These are phyloP conservation scores for Wallacemonas sp. DNA, from an alignment of 208 protist genomes.

Conservation along the genomic window DNA sequence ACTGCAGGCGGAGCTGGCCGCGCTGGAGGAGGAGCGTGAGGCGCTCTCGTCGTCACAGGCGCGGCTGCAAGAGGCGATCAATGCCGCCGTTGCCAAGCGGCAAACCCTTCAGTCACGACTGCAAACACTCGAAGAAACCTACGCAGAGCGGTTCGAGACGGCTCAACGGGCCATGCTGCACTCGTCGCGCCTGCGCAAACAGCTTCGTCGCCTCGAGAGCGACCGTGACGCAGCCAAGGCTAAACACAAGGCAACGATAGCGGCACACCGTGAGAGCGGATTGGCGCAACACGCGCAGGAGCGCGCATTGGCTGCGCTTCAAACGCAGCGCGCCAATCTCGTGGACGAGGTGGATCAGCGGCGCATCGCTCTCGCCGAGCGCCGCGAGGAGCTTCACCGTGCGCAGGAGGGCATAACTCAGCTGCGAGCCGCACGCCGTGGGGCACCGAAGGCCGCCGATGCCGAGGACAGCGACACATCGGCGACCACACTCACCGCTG, in stretches of 20 bases:
- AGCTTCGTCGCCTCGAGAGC: conserved; percentile 9
- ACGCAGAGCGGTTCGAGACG: neutral
- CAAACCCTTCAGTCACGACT: neutral
- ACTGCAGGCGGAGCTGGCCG: conserved; percentile 17
- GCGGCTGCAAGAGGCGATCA: conserved; percentile 7
- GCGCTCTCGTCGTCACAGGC: conserved; percentile 19
- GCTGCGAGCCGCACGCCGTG: neutral
- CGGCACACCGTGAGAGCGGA: neutral
- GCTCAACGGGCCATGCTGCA: neutral
- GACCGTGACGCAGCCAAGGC: conserved; percentile 5
- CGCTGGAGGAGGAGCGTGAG: conserved; percentile 20
- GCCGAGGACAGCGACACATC: too few relatives aligned
- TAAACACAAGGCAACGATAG: neutral
- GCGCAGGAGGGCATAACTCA: neutral
- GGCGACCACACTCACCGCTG: too few relatives aligned
- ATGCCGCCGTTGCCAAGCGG: neutral
- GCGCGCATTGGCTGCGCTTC: neutral
- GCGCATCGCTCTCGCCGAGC: neutral
- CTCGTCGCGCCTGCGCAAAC: neutral
- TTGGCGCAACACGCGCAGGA: neutral
- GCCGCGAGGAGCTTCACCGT: neutral
- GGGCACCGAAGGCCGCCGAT: too few relatives aligned
- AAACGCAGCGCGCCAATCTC: neutral
- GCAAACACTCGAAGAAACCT: neutral
- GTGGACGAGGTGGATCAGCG: neutral